Evolutionary conservation across 1,284 basidiomycete species (phyloP).

Genomic region (Sporisorium reilianum): DNA sequence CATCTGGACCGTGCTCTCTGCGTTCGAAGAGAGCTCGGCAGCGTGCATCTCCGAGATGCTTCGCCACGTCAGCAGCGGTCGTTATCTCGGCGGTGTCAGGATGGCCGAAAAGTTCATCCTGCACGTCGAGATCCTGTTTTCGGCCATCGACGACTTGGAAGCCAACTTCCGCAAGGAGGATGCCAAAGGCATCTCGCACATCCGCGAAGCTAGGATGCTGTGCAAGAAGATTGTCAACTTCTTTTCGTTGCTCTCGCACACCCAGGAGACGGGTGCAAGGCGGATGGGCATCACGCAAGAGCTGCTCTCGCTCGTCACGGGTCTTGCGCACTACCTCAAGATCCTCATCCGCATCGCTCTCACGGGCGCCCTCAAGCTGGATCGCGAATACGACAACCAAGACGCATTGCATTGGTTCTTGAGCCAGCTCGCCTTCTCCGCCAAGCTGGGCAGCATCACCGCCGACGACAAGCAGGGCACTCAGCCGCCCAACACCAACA

Average conservation of each 20-base stretch:
- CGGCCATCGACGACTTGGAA: constrained; percentile 95
- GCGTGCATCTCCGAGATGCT: constrained; percentile 99
- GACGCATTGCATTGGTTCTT: constrained; percentile 90
- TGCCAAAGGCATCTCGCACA: constrained; percentile 87
- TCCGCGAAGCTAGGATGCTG: constrained; percentile 96
- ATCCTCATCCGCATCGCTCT: constrained; percentile 98
- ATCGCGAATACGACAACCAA: constrained; percentile 84
- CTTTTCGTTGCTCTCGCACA: constrained; percentile 96
- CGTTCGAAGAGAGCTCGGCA: constrained; percentile 98
- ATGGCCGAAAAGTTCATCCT: constrained; percentile 99
- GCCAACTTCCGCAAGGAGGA: constrained; percentile 84
- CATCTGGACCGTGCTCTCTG: constrained; percentile 98
- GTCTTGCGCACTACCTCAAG: constrained; percentile 98
- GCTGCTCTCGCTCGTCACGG: constrained; percentile 95
- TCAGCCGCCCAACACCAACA: constrained; percentile 49
- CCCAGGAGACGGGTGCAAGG: constrained; percentile 87
- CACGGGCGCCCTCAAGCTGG: constrained; percentile 93
- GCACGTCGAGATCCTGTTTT: constrained; percentile 97
- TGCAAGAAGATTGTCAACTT: constrained; percentile 99
- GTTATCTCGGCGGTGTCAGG: constrained; percentile 94
- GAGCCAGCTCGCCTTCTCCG: constrained; percentile 89
- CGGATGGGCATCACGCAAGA: constrained; percentile 97
- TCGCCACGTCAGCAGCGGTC: constrained; percentile 89
- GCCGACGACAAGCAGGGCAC: constrained; percentile 52
- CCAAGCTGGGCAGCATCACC: constrained; percentile 67